A percentile compares a stretch with the other conserved stretches of the same genome.
Conservation (phyloP, 345 rosid species). For the Populus ilicifolia region DNA sequence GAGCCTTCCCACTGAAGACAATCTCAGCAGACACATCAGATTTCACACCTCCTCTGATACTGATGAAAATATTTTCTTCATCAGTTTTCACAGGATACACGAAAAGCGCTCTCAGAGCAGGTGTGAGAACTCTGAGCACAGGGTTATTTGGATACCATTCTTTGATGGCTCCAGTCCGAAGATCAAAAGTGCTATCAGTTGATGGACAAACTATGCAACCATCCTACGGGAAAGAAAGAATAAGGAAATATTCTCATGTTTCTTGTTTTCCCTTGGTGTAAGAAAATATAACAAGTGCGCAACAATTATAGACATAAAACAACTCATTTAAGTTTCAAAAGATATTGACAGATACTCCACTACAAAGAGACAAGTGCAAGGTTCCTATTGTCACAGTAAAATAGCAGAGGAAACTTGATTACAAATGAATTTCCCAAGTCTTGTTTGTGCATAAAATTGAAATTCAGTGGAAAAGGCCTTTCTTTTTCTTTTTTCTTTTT, state of each 20-base stretch:
- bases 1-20: constrained; percentile 88
- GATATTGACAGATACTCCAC: neutral
- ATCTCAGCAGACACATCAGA: constrained; percentile 77
- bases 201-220: constrained; percentile 93
- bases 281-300: neutral
- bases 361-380: neutral
- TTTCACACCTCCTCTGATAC: constrained; percentile 42
- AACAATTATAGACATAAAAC: neutral
- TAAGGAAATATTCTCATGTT: neutral
- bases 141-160: constrained; percentile 97
- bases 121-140: constrained; percentile 79
- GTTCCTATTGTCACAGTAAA: neutral
- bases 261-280: neutral
- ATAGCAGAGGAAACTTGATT: neutral
- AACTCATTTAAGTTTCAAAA: neutral
- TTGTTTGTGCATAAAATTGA: too few relatives aligned
- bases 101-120: constrained; percentile 64
- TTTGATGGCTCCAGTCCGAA: constrained; percentile 60
- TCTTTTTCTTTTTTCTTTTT: neutral
- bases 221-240: constrained; percentile 42
- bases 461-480: neutral
- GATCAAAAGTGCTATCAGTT: constrained; percentile 85
- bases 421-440: too few relatives aligned
- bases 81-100: constrained; percentile 67
- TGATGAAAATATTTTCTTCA: constrained; percentile 72